phyloP scores from a whole-genome alignment of 2,329 filamentous ascomycete species.

The Fusarium globosum region DNA sequence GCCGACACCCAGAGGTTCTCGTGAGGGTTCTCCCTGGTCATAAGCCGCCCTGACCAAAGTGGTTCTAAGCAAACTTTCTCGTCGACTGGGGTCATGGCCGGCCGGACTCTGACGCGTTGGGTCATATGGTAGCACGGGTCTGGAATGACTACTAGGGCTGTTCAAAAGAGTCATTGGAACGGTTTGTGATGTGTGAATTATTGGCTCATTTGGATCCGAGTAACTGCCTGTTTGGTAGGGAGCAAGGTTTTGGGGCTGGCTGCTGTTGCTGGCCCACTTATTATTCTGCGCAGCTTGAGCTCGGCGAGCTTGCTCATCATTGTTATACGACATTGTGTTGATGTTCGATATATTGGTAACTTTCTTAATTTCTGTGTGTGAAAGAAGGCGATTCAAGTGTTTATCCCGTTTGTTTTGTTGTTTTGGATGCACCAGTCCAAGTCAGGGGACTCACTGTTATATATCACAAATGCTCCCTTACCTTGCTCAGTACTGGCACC shows the following conservation, averaged over 20 bases:
- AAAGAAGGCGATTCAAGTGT: rapidly evolving
- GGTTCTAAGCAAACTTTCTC: too few species aligned
- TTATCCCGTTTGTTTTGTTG: not conserved
- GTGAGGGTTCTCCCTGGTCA: not conserved
- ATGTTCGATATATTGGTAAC: rapidly evolving
- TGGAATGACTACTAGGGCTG: not conserved
- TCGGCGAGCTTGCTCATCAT: too few species aligned
- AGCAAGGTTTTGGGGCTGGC: not conserved
- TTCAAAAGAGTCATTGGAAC: not conserved
- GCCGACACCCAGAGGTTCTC: rapidly evolving
- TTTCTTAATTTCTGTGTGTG: rapidly evolving
- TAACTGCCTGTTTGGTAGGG: not conserved
- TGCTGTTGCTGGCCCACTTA: too few species aligned
- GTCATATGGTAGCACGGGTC: not conserved
- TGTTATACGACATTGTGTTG: not conserved
- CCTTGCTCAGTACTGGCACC: not conserved
- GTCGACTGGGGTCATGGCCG: not conserved
- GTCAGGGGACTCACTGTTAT: not conserved
- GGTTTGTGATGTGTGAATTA: rapidly evolving
- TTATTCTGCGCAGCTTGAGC: not conserved
- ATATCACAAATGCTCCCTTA: not conserved
- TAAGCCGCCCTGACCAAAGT: too few species aligned
- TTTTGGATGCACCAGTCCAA: not conserved
- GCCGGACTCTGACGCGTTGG: too few species aligned
- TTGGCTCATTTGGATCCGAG: not conserved